Percentiles rank a stretch among this genome's conserved stretches.
phyloP scores from a whole-genome alignment of 208 protist species.

The Balamuthia mandrillaris region DNA sequence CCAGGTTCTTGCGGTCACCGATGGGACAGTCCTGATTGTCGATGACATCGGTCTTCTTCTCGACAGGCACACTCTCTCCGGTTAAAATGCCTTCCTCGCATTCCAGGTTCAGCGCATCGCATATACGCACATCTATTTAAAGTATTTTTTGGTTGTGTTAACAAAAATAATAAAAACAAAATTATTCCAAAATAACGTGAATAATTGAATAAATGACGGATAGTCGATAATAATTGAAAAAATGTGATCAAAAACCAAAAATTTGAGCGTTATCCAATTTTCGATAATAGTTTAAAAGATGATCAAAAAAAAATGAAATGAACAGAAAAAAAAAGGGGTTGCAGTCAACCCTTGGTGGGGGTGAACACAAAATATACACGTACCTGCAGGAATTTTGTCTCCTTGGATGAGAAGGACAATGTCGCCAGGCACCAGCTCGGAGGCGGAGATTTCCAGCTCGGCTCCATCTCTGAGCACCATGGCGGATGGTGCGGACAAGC shows the following conservation, averaged over 20 bases:
- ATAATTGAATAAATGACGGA: no score
- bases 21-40: neutral
- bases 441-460: conserved; percentile 29
- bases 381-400: conserved; percentile 90
- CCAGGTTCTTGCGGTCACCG: neutral
- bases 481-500: conserved; percentile 53
- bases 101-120: conserved; percentile 52
- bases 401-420: conserved; percentile 86
- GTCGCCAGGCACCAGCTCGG: conserved; percentile 88
- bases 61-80: conserved; percentile 77
- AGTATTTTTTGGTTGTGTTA: no score
- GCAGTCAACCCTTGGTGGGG: no score
- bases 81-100: conserved; percentile 87
- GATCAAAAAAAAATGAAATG: no score
- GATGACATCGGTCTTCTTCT: conserved; percentile 60
- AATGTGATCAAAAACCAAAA: no score
- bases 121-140: conserved; percentile 87
- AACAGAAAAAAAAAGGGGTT: no score
- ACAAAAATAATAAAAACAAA: no score
- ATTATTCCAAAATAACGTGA: no score
- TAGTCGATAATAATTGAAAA: no score
- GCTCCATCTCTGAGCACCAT: conserved; percentile 39
- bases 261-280: no score
- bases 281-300: no score
- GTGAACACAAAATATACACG: no score